Base-by-base conservation (phyloP, 371 early-diverging fungal species). In the Massospora cicadina region DNA sequence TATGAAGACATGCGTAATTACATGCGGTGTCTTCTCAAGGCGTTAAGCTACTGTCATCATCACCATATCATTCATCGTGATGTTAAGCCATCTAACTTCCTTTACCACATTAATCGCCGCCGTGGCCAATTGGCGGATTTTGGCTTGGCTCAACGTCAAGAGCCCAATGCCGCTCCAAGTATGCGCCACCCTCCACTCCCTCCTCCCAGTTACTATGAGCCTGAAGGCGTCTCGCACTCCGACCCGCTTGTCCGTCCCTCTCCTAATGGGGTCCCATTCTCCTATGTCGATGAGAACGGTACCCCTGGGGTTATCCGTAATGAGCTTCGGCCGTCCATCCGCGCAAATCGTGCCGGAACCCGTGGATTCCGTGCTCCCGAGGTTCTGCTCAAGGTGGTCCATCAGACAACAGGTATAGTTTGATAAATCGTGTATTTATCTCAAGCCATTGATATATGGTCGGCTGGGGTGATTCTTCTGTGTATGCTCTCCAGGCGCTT, bases 361-460 rank as follows among this genome's bases (percentile, higher is more conserved):
- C 76, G 96, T 59, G 99, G 99, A 25, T 99, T 96, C 68, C 79
- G 98, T 26, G 94, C 98, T 2, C 99, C 99, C 0, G 99, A 99
- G 71, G 93, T 98, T 0, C 72, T 99, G 21, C 77, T 99, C 66
- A 84, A 90, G 60, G 84, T 86, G n/a, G 68, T 72, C 0, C 62
- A 85, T 58, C 99, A 98, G 70, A 89, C 93, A 1, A 79, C 81
- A 24, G 87, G 87, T 88, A 75, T 60, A 73, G 26, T 2, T 0
- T 2, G 2, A 26, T 13, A 5, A 58, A 33, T 21, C 55, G 28
- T 54, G 59, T 23, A 61, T 17, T 60, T 55, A 5, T 27, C 0
- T 57, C 24, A 60, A 70, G 72, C 76, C 1, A 24, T 76, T 33
- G 74, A 76, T 66, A 70, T 76, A 23, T 99, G 99, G 99, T 82